phyloP scores from a whole-genome alignment of 257 asterid species.

The Mitragyna speciosa region DNA sequence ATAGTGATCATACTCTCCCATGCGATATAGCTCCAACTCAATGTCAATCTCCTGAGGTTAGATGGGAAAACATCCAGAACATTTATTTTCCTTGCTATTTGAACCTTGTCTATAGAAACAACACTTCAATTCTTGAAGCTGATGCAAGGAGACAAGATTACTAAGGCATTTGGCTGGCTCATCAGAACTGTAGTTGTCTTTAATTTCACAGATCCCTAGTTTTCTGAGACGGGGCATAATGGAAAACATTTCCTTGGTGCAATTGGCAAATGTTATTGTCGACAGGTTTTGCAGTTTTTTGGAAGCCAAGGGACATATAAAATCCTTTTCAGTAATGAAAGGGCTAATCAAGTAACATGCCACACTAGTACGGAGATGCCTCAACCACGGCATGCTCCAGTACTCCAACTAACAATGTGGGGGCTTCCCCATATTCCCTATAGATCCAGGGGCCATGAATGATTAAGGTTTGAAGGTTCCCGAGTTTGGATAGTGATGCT shows the following conservation, averaged over 20 bases:
- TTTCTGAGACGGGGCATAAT: constrained; percentile 28
- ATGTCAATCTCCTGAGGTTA: not conserved
- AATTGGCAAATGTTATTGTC: constrained; percentile 21
- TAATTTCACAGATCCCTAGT: constrained; percentile 29
- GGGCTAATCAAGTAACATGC: constrained; percentile 8
- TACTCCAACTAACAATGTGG: constrained; percentile 24
- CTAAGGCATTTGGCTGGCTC: not conserved
- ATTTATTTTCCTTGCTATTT: not conserved
- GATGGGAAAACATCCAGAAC: not conserved
- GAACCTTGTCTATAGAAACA: not conserved
- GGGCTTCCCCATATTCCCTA: constrained; percentile 3
- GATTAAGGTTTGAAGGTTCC: constrained; percentile 30
- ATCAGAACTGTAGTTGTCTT: not conserved
- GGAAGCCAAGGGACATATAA: not conserved
- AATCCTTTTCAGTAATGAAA: not conserved
- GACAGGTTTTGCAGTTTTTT: constrained; percentile 28
- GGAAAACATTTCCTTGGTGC: constrained; percentile 21
- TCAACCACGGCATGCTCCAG: constrained; percentile 25
- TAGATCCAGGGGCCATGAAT: constrained; percentile 14
- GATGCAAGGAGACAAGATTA: not conserved
- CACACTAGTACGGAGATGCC: constrained; percentile 28
- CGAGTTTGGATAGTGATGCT: not conserved
- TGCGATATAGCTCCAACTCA: not conserved
- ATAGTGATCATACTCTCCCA: not conserved
- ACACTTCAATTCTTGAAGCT: not conserved